A percentile compares a stretch with the other conserved stretches of the same genome.
Evolutionary conservation across 176 grass and related monocot genomes (phyloP).

Genomic region (Echinochloa phyllopogon): DNA sequence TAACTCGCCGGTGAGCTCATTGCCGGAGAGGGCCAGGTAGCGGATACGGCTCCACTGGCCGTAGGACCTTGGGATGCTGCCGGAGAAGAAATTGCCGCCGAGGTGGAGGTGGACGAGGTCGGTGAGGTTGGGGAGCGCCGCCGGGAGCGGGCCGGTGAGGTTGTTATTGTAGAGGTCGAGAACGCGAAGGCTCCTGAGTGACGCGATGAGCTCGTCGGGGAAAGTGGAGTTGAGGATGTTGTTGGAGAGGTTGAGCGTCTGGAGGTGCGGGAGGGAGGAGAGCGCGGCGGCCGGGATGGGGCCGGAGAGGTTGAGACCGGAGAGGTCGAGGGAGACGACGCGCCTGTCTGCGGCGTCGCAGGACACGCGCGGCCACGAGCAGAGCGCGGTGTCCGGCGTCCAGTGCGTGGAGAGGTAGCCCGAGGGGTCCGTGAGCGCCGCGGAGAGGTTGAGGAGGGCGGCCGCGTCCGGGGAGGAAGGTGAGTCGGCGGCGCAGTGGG

Average conservation of each 20-base stretch:
- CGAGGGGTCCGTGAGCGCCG: slow-evolving; percentile 48
- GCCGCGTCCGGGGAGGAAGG: slow-evolving; percentile 36
- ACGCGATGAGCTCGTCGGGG: slow-evolving; percentile 44
- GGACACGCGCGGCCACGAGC: slow-evolving; percentile 69
- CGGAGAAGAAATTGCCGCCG: slow-evolving; percentile 91
- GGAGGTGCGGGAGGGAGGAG: slow-evolving; percentile 58
- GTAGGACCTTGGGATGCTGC: slow-evolving; percentile 67
- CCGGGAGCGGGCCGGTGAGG: slow-evolving; percentile 74
- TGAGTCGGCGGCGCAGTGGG: slow-evolving; percentile 6
- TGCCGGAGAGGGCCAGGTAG: slow-evolving; percentile 88
- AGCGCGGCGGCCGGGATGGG: slow-evolving; percentile 64
- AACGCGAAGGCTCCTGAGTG: slow-evolving; percentile 60
- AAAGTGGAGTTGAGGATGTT: slow-evolving; percentile 88
- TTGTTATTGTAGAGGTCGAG: slow-evolving; percentile 97
- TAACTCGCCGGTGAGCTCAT: slow-evolving; percentile 75
- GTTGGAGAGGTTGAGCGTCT: slow-evolving; percentile 88
- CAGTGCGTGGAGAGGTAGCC: slow-evolving; percentile 66
- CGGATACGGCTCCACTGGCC: slow-evolving; percentile 69
- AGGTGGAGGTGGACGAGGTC: slow-evolving; percentile 81
- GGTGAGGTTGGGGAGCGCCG: slow-evolving; percentile 54
- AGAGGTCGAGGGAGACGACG: slow-evolving; percentile 68
- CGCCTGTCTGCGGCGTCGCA: slow-evolving; percentile 49
- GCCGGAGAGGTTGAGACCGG: slow-evolving; percentile 76
- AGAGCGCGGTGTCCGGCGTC: slow-evolving; percentile 51
- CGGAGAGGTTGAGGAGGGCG: slow-evolving; percentile 63